These are phyloP conservation scores for Leccinum variicolor DNA, from an alignment of 768 basidiomycete genomes.

Conservation along the genomic window DNA sequence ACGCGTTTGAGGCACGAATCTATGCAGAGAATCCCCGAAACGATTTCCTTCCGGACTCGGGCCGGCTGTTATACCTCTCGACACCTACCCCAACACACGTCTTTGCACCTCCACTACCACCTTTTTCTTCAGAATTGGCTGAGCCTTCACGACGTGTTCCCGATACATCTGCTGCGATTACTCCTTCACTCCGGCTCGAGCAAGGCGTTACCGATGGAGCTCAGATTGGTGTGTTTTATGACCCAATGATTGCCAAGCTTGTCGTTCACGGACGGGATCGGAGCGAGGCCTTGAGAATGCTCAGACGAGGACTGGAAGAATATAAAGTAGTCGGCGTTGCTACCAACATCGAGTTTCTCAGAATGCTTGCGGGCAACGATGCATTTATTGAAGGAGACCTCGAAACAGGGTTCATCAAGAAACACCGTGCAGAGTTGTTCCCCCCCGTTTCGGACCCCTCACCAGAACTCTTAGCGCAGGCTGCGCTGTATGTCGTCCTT, in stretches of 20 bases:
- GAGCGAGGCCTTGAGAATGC: constrained; percentile 75
- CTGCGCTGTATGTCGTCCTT: constrained; percentile 71
- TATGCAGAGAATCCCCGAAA: constrained; percentile 95
- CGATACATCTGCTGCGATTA: constrained; percentile 27
- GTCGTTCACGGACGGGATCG: constrained; percentile 86
- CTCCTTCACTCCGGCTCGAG: constrained; percentile 76
- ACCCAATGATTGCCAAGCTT: constrained; percentile 90
- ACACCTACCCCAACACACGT: constrained; percentile 71
- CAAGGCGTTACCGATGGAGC: constrained; percentile 82
- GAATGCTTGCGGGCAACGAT: constrained; percentile 69
- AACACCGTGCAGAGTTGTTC: constrained; percentile 82
- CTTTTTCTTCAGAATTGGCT: constrained; percentile 25
- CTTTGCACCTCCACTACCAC: constrained; percentile 51
- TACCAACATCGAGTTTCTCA: constrained; percentile 89
- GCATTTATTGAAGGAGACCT: constrained; percentile 78
- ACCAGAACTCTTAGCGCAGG: constrained; percentile 68
- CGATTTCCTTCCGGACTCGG: constrained; percentile 90
- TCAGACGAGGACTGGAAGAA: constrained; percentile 78
- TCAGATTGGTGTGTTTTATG: constrained; percentile 85
- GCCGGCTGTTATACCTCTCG: constrained; percentile 73
- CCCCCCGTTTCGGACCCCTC: constrained; percentile 57
- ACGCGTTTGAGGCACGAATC: constrained; percentile 92
- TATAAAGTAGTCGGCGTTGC: constrained; percentile 90
- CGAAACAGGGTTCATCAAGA: constrained; percentile 94
- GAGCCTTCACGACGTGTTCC: constrained; percentile 23